Evolutionary conservation across 768 basidiomycete species (phyloP), one percentile per base, ranked within the genome.

Genomic region (Pilatotrama ljubarskyi): DNA sequence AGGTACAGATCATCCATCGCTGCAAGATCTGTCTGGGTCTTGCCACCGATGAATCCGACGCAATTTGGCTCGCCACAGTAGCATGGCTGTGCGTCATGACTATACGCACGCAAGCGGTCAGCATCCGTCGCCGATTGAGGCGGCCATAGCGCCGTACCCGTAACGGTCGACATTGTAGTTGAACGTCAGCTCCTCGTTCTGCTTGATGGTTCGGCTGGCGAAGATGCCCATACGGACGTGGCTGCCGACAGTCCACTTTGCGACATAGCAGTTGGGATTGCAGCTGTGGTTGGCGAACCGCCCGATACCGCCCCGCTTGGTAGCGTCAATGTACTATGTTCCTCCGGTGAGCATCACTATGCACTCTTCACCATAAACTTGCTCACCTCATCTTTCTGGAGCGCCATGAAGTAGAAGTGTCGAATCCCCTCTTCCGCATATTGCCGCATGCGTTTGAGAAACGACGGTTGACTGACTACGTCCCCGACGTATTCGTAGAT

Each of bases 91-190:
- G 97, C 90, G 59, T 95, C 91, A 73, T 99, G 94, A 0, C 95
- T 96, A 63, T 6, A 35, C 40, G 55, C n/a, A 17, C 22, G 11
- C 1, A 1, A 15, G n/a, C n/a, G 17, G 26, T 48, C 18, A 46
- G 25, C 15, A 50, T 18, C 32, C 25, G 8, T 6, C 17, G 44
- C 18, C 43, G n/a, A 41, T 18, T 47, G 26, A 58, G 6, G 37
- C n/a, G 5, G n/a, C 14, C 7, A 25, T 11, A 40, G 25, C 0
- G 3, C 40, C 88, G 49, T 61, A 95, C 96, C 96, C 97, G 68
- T 99, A 99, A 58, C 97, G 93, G 74, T 98, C 97, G 40, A 98
- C 97, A 72, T 99, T 99, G 73, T 99, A 99, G 75, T 99, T 98
- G 79, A 98, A 98, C 0, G 97, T 98, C 66, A 98, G 74, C 74